Base-by-base conservation (phyloP, 352 stramenopile genomes). In the Pythium rishiriense region DNA sequence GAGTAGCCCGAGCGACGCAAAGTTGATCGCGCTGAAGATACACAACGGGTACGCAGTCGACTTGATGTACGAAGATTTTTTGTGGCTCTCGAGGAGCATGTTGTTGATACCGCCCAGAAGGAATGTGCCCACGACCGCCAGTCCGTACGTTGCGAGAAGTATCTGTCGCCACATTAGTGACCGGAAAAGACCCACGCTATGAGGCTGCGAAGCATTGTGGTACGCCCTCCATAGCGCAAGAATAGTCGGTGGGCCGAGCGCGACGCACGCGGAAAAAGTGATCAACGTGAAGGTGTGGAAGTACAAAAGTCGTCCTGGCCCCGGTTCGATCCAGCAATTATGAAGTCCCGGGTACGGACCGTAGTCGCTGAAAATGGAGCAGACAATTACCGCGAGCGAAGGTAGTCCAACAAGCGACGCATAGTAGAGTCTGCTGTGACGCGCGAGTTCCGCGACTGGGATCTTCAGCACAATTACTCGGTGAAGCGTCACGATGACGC, bases 321-420 rank as follows among this genome's bases (percentile, higher is more conserved):
- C 63, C 9, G 62, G 62, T n/a, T 66, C 55, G 55, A 78, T 75
- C 70, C 66, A 78, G 59, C 70, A 78, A 28, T 73, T 75, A 53
- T 78, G 66, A 28, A 75, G 66, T 5, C 66, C 70, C 22, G 58
- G 62, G 29, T 74, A 76, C 29, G 70, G 70, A 4, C 66, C 66
- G 25, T 74, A 76, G 41, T 52, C 53, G 3, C 52, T 66, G 24
- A 76, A 76, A 25, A 61, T 52, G 26, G 58, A 76, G 62, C 70
- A 76, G 33, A 54, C 54, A 11, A 29, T 45, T 4, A 74, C 70
- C 1, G 62, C 62, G 24, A 66, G 52, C 26, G 62, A 56, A 12
- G 66, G 70, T 10, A 72, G 25, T 3, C 70, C 57, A 19, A 64
- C 7, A 19, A 76, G 46, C 31, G 58, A 72, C 17, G 57, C 31